Evolutionary conservation across 495 filamentous ascomycete genomes (phyloP), one percentile per base, ranked within the genome.

Genomic region (Hypoxylon rickii): DNA sequence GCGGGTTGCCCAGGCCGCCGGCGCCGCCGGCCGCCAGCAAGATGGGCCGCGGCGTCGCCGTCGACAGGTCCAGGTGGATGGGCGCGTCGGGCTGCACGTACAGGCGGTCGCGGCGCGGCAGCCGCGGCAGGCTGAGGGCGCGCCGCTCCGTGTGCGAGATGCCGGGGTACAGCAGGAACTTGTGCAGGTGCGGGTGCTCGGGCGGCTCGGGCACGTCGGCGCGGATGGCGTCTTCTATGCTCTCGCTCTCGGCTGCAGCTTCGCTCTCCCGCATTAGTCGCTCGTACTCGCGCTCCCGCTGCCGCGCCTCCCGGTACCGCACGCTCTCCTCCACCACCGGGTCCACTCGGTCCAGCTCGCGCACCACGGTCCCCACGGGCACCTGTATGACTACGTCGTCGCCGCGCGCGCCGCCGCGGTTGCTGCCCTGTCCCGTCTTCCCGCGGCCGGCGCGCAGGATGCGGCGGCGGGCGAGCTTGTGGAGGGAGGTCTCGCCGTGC

Each of bases 1-100:
- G 91, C 11, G 94, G 90, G 63, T 98, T 98, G 1, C 94, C 94
- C 29, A 96, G 72, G 0, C 94, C 94, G 8, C 95, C 95, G 37
- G 89, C 81, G 11, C 89, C 90, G 15, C 94, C 94, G 1, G 90
- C 89, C 2, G 89, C 87, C n/a, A 98, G 80, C n/a, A 98, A 76
- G 45, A 96, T 83, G 0, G 94, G 94, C 33, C 81, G 79, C 11
- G 89, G 82, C 74, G 92, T 96, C 1, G 89, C 87, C 18, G 81
- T 71, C 7, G 87, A 89, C 7, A 98, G 78, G 68, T 98, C 94
- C 7, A 98, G 79, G 53, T 82, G 78, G 12, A 98, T 83, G 7
- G 90, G 90, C 0, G 78, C 80, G 22, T 78, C 63, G 0, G 88
- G 88, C 61, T 93, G 87, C 36, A 83, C 63, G 8, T 85, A 66